phyloP scores from a whole-genome alignment of 148 eudicot species.

The Mesembryanthemum crystallinum region DNA sequence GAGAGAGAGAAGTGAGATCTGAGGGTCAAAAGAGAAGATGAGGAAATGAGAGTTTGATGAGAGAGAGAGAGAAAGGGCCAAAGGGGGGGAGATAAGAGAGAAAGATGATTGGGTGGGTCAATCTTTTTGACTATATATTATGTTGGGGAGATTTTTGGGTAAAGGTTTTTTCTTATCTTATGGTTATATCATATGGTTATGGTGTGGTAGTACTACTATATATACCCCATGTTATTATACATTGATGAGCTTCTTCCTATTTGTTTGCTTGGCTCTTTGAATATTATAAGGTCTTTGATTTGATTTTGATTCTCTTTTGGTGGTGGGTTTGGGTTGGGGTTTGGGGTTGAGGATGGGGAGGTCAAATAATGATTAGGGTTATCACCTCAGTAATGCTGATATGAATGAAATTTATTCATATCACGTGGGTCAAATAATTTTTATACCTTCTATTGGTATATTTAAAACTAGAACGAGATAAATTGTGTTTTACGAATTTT shows the following conservation, averaged over 20 bases:
- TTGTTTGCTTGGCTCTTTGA: not conserved
- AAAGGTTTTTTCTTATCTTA: not conserved
- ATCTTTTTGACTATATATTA: slow-evolving; percentile 16
- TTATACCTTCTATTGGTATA: too few species aligned
- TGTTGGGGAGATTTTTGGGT: not conserved
- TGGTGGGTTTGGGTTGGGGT: not conserved
- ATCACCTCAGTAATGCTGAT: too few species aligned
- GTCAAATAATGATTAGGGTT: slow-evolving; percentile 7
- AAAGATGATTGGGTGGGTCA: slow-evolving; percentile 36
- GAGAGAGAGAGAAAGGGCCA: slow-evolving; percentile 13
- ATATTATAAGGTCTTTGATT: not conserved
- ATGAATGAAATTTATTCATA: too few species aligned
- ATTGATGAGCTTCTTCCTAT: not conserved
- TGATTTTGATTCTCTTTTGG: not conserved
- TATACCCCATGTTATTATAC: not conserved
- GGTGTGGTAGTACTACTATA: too few species aligned
- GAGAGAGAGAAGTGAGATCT: slow-evolving; percentile 19
- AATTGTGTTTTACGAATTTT: too few species aligned
- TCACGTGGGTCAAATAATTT: too few species aligned
- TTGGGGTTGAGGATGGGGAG: not conserved
- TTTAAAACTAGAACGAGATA: too few species aligned
- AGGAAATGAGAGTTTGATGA: slow-evolving; percentile 2
- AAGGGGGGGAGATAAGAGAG: slow-evolving; percentile 11
- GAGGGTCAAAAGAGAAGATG: not conserved
- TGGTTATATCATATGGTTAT: too few species aligned